phyloP scores from a whole-genome alignment of 2,329 filamentous ascomycete species.

The Cryoendolithus antarcticus region DNA sequence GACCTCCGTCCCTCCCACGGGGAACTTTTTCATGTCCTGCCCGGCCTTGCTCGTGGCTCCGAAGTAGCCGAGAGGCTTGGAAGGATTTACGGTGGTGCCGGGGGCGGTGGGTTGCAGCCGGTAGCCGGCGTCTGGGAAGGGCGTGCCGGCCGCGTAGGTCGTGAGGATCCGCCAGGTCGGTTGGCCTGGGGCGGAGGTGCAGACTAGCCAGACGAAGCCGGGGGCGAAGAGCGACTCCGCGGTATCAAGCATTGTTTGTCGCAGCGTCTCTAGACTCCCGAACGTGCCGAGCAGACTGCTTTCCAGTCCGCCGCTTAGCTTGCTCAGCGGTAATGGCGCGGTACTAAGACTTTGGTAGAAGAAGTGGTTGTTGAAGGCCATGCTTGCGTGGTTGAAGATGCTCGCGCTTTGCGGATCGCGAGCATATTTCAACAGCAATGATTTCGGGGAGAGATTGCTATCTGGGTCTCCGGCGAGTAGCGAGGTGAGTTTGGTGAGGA shows the following conservation, averaged over 20 bases:
- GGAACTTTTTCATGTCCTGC: slow-evolving; percentile 28
- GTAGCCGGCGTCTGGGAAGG: slow-evolving; percentile 75
- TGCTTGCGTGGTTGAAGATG: slow-evolving; percentile 91
- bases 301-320: slow-evolving; percentile 43
- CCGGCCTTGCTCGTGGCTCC: slow-evolving; percentile 20
- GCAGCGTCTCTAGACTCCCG: slow-evolving; percentile 70
- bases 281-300: slow-evolving; percentile 57
- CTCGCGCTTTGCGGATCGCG: slow-evolving; percentile 66
- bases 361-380: slow-evolving; percentile 85
- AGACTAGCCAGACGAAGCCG: slow-evolving; percentile 90
- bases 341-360: slow-evolving; percentile 49
- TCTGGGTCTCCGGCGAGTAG: slow-evolving; percentile 57
- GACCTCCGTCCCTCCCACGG: slow-evolving; percentile 56
- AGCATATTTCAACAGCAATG: slow-evolving; percentile 61
- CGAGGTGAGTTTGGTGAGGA: slow-evolving; percentile 65
- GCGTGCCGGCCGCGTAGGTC: slow-evolving; percentile 86
- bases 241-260: slow-evolving; percentile 64
- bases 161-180: slow-evolving; percentile 54
- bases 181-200: slow-evolving; percentile 11
- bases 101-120: slow-evolving; percentile 40
- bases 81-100: slow-evolving; percentile 39
- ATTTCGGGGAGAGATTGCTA: slow-evolving; percentile 49
- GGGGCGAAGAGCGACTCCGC: slow-evolving; percentile 90
- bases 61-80: slow-evolving; percentile 47
- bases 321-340: slow-evolving; percentile 29